Percentiles rank a stretch among this genome's conserved stretches.
phyloP scores from a whole-genome alignment of 495 filamentous ascomycete genomes.

The Hyphodiscus hymeniophilus region DNA sequence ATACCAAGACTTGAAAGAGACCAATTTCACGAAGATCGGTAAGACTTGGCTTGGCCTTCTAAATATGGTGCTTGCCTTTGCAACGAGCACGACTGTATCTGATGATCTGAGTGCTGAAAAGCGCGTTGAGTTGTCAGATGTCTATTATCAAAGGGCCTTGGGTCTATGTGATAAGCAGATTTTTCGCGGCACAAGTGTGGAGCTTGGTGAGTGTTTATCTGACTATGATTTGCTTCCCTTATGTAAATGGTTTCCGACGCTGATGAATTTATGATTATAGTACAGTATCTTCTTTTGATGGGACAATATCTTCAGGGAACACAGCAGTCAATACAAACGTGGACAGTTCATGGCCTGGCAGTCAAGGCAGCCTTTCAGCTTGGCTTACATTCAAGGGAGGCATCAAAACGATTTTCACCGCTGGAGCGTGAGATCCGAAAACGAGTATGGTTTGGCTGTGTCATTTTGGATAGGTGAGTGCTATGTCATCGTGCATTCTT shows the following conservation, averaged over 20 bases:
- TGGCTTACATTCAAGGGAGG: slow-evolving; percentile 28
- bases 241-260: background rate
- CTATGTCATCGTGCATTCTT: no score
- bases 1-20: slow-evolving; percentile 25
- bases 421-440: slow-evolving; percentile 30
- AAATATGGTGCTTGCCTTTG: slow-evolving; percentile 22
- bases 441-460: slow-evolving; percentile 33
- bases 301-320: slow-evolving; percentile 34
- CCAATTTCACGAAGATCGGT: slow-evolving; percentile 24
- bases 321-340: slow-evolving; percentile 30
- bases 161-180: slow-evolving; percentile 23
- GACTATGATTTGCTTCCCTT: no score
- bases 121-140: slow-evolving; percentile 19
- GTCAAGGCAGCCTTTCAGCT: slow-evolving; percentile 31
- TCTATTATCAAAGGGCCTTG: slow-evolving; percentile 29
- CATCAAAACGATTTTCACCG: slow-evolving; percentile 20
- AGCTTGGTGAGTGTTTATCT: slow-evolving; percentile 30
- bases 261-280: slow-evolving; percentile 9
- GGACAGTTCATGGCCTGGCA: slow-evolving; percentile 30
- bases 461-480: slow-evolving; percentile 32
- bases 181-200: slow-evolving; percentile 24
- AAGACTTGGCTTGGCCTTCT: slow-evolving; percentile 25
- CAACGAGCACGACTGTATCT: slow-evolving; percentile 15
- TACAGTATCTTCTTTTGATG: slow-evolving; percentile 30
- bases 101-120: slow-evolving; percentile 4